These are phyloP conservation scores for Scytalidium lignicola DNA, from an alignment of 2,329 filamentous ascomycete species.

Conservation along the genomic window DNA sequence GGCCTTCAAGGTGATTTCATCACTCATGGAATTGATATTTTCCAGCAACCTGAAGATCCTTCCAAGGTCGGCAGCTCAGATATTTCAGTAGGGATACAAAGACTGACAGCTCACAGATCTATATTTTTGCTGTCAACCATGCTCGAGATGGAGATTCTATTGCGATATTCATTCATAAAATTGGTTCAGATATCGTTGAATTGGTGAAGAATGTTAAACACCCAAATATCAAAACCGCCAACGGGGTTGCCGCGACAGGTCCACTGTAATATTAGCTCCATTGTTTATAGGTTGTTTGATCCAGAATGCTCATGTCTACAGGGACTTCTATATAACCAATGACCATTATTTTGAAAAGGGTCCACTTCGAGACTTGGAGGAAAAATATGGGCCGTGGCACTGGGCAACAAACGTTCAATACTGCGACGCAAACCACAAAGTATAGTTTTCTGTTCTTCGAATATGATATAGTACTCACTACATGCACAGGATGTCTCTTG, in stretches of 20 bases:
- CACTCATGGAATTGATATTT: constrained; percentile 2
- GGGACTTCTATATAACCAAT: background rate
- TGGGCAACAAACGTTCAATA: background rate
- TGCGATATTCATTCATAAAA: background rate
- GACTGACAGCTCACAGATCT: background rate
- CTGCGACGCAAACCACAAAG: background rate
- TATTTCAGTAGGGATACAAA: background rate
- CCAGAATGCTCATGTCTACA: background rate
- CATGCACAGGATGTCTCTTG: background rate
- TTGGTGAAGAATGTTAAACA: background rate
- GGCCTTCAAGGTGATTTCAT: constrained; percentile 1
- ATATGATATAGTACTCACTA: background rate
- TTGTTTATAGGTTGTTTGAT: background rate
- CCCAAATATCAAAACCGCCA: background rate
- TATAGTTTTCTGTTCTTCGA: background rate
- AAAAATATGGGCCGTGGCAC: background rate
- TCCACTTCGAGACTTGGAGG: background rate
- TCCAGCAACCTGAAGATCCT: background rate
- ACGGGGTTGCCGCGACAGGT: background rate
- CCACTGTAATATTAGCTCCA: background rate
- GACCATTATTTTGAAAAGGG: background rate
- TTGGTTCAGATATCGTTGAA: background rate
- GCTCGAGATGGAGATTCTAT: background rate
- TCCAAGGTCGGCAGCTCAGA: background rate
- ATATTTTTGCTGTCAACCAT: background rate